A percentile compares a stretch with the other conserved stretches of the same genome.
These are phyloP conservation scores for Heracleum sosnowskyi DNA, from an alignment of 129 eudicot species.

Conservation along the genomic window DNA sequence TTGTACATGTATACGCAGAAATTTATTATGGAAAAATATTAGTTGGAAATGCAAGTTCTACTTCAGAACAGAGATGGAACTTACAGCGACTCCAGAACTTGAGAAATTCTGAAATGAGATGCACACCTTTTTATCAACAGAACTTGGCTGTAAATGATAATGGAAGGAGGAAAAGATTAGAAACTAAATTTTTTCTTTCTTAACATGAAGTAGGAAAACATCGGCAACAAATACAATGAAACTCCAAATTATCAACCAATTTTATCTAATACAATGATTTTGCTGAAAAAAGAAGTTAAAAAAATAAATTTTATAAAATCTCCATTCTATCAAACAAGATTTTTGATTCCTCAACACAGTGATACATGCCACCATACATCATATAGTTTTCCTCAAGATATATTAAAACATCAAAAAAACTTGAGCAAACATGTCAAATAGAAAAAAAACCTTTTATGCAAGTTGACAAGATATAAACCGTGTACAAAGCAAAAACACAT, in stretches of 20 bases:
- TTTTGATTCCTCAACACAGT: neutral
- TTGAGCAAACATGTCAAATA: neutral
- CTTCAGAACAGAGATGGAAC: conserved; percentile 6
- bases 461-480: neutral
- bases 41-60: neutral
- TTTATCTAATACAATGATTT: neutral
- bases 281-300: neutral
- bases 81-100: conserved; percentile 51
- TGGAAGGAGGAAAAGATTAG: neutral
- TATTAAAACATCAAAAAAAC: neutral
- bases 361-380: neutral
- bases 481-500: neutral
- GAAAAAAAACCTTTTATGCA: neutral
- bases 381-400: neutral
- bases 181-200: neutral
- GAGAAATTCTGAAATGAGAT: conserved; percentile 51
- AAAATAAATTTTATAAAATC: too few species aligned
- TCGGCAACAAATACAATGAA: neutral
- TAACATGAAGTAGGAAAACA: neutral
- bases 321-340: too few species aligned
- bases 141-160: conserved; percentile 46
- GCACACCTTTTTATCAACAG: conserved; percentile 35
- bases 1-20: neutral
- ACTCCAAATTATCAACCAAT: neutral
- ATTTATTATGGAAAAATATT: neutral